Base-by-base conservation (phyloP, 768 basidiomycete genomes). In the Naematelia aurantialba region DNA sequence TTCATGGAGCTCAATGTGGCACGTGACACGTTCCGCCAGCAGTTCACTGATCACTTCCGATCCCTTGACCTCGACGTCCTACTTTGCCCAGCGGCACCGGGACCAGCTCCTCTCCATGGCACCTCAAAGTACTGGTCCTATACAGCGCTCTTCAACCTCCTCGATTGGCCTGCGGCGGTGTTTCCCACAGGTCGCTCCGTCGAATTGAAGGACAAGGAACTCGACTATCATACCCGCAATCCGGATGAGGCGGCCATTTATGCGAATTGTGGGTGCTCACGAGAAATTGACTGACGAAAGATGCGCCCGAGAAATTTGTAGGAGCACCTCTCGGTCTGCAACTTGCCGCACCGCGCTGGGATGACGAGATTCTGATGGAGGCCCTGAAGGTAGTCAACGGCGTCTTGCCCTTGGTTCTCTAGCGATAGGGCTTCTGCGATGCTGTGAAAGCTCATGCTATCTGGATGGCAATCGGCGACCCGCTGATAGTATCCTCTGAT, bases 261-360 rank as follows among this genome's bases (percentile, higher is more conserved):
- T 30, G 5, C 4, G 13, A 42, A 17, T 34, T 53, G 52, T 53
- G 31, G 42, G 52, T 53, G 3, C 11, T 29, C n/a, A n/a, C n/a
- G 26, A 19, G 5, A 45, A 14, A 11, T 13, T 27, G 17, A 19
- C 11, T 42, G 52, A 5, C 27, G n/a, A 19, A 4, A 53, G 52
- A 53, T 53, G n/a, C 26, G 3, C 46, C 56, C 29, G 47, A 25
- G 4, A n/a, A 14, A 8, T 19, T 10, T 13, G 21, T 25, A 13
- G 46, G 50, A 21, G 56, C 56, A 8, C 56, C 56, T 2, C 24
- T 57, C 26, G 45, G 46, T 26, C 48, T 57, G 4, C 56, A 57
- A 27, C 26, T 57, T 13, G 51, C 27, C 21, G 46, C 10, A 17
- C 47, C 47, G 10, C 2, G 56, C 30, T 57, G 45, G 46, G 25